These are phyloP conservation scores for Colletotrichum australisinense DNA, from an alignment of 2,329 filamentous ascomycete genomes.

Conservation along the genomic window DNA sequence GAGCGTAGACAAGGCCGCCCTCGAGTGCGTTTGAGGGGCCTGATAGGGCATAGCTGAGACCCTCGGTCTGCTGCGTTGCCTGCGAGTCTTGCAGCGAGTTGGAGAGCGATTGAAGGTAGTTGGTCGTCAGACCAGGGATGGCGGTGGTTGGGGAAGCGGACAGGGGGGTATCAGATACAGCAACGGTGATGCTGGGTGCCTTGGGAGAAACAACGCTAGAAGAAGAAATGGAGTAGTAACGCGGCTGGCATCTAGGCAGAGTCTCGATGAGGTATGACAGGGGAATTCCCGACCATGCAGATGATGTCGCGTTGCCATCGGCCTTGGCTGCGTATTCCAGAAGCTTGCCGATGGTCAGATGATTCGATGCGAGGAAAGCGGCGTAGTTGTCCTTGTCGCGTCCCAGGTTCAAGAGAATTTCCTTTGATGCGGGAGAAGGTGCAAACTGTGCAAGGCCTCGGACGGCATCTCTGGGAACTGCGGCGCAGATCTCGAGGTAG, in stretches of 20 bases:
- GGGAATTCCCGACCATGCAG: slow-evolving; percentile 39
- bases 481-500: slow-evolving; percentile 56
- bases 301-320: background rate
- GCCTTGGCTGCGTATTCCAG: slow-evolving; percentile 36
- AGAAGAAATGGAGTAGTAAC: slow-evolving; percentile 72
- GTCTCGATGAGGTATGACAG: slow-evolving; percentile 66
- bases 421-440: background rate
- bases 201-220: slow-evolving; percentile 51
- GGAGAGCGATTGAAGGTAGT: slow-evolving; percentile 40
- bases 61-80: background rate
- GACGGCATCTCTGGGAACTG: slow-evolving; percentile 43
- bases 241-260: slow-evolving; percentile 66
- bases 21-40: slow-evolving; percentile 32
- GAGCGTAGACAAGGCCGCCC: slow-evolving; percentile 46
- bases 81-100: background rate
- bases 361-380: slow-evolving; percentile 37
- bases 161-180: slow-evolving; percentile 36
- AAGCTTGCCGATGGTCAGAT: slow-evolving; percentile 42
- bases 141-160: slow-evolving; percentile 42
- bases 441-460: slow-evolving; percentile 16
- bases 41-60: slow-evolving; percentile 19
- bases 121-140: slow-evolving; percentile 40
- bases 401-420: slow-evolving; percentile 6
- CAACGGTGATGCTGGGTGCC: slow-evolving; percentile 19
- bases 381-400: slow-evolving; percentile 50